Evolutionary conservation across 768 basidiomycete genomes (phyloP), one percentile per base, ranked within the genome.

Genomic region (Termitomyces sp.): DNA sequence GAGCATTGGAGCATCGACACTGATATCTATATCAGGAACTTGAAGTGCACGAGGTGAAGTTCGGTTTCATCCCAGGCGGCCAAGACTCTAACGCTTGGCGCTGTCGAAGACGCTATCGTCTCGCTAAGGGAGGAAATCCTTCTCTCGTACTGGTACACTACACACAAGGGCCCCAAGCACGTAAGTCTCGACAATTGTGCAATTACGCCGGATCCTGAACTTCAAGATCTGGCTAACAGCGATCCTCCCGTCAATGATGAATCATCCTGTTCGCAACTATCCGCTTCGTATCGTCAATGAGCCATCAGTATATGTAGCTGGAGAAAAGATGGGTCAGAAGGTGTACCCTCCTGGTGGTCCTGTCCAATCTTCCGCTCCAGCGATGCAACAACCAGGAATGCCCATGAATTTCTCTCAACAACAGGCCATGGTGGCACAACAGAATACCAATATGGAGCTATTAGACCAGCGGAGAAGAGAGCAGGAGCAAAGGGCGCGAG

Each of bases 121-220:
- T 94, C 38, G 58, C 71, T 43, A 90, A 88, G 66, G 89, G 88
- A 30, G 88, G 89, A 0, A 82, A 89, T 63, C 79, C 84, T 0
- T 81, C 83, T 53, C 78, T 92, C n/a, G 76, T 85, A 17, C 80
- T 93, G 5, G 80, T 91, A 0, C 89, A 93, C 64, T 93, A 92
- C 65, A 76, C 81, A 31, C 82, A 87, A 62, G 87, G 86, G 5
- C 83, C 78, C 11, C 60, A 75, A 9, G 74, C 78, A 46, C 78
- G 89, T 91, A 68, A 70, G 61, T 56, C n/a, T 21, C 41, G 23
- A 40, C 37, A 46, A 38, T 53, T n/a, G 21, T 31, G 50, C 26
- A 33, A 8, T 50, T 54, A 44, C 55, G 40, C n/a, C 52, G 41
- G 54, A 47, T 64, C 57, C 30, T 49, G 53, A 37, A 50, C 60